phyloP scores from a whole-genome alignment of 805 yeast species.

The Lipomyces yamanashiensis region DNA sequence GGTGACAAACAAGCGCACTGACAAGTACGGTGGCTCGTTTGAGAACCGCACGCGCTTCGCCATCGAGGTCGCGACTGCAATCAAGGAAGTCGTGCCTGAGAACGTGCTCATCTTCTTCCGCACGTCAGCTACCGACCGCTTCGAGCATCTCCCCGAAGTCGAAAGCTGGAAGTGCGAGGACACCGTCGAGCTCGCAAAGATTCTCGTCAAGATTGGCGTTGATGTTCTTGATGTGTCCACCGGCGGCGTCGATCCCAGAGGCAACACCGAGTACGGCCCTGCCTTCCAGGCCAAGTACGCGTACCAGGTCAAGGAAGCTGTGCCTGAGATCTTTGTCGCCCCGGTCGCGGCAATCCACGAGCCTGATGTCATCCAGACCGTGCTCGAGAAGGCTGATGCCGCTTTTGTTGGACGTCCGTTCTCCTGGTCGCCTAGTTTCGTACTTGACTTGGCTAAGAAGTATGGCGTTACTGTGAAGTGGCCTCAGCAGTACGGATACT shows the following conservation, averaged over 20 bases:
- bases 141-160: slow-evolving; percentile 38
- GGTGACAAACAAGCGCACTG: slow-evolving; percentile 58
- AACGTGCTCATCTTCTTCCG: slow-evolving; percentile 55
- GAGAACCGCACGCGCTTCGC: slow-evolving; percentile 61
- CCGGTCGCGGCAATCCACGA: slow-evolving; percentile 54
- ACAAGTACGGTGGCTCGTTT: slow-evolving; percentile 65
- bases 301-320: slow-evolving; percentile 50
- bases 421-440: slow-evolving; percentile 57
- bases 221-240: slow-evolving; percentile 60
- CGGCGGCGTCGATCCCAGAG: slow-evolving; percentile 53
- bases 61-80: slow-evolving; percentile 54
- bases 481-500: slow-evolving; percentile 43
- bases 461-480: slow-evolving; percentile 51
- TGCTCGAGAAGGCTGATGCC: slow-evolving; percentile 54
- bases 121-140: slow-evolving; percentile 53
- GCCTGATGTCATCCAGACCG: slow-evolving; percentile 48
- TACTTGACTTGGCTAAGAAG: slow-evolving; percentile 56
- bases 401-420: slow-evolving; percentile 54
- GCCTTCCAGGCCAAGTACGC: slow-evolving; percentile 52
- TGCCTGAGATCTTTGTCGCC: slow-evolving; percentile 53
- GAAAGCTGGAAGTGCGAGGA: slow-evolving; percentile 53
- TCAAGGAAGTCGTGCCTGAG: slow-evolving; percentile 49
- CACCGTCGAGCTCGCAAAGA: slow-evolving; percentile 42
- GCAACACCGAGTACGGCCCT: slow-evolving; percentile 43
- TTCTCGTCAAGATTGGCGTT: slow-evolving; percentile 45